Conservation (phyloP, 257 asterid species). For the Dorcoceras hygrometricum region DNA sequence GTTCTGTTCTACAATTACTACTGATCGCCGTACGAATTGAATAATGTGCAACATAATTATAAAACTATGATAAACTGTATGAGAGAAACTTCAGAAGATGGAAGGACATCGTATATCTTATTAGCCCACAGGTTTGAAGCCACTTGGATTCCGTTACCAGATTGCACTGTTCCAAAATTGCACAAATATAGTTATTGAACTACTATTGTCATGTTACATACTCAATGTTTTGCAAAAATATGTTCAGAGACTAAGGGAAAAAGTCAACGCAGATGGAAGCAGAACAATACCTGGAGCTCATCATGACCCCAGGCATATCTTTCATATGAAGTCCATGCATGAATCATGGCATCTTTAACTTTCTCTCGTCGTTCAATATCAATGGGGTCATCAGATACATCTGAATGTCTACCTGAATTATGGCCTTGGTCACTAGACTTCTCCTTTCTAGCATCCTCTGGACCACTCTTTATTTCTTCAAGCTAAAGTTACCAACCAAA, state of each 20-base stretch:
- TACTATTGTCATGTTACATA: neutral
- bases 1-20: neutral
- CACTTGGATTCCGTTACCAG: neutral
- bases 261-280: neutral
- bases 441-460: constrained; percentile 31
- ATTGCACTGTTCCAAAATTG: neutral
- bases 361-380: constrained; percentile 66
- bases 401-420: constrained; percentile 25
- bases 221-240: neutral
- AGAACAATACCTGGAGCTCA: constrained; percentile 77
- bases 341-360: constrained; percentile 94
- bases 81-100: neutral
- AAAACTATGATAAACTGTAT: too few species aligned
- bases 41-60: neutral
- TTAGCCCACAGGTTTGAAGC: neutral
- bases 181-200: neutral
- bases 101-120: neutral
- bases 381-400: constrained; percentile 55
- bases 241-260: neutral
- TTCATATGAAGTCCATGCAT: constrained; percentile 97
- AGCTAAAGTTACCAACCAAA: constrained; percentile 47
- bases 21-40: neutral
- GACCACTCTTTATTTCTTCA: constrained; percentile 54
- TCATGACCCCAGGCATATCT: constrained; percentile 99
- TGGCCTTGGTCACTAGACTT: constrained; percentile 25